Conservation (phyloP, 805 yeast species). For the Cyberlindnera galapagoensis region DNA sequence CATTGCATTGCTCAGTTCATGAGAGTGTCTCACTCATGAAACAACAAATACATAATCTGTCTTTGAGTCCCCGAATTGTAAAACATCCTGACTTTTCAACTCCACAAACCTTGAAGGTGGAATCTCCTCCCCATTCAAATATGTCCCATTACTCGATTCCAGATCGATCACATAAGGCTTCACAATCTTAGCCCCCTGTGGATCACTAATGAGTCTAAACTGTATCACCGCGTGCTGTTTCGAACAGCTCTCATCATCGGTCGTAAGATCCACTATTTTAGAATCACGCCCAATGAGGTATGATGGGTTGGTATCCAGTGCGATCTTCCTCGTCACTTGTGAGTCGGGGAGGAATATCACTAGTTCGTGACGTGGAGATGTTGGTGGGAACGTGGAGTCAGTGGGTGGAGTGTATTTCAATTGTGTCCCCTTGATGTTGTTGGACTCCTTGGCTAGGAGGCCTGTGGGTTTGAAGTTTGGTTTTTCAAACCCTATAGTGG, state of each 20-base stretch:
- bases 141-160: slow-evolving; percentile 42
- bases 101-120: slow-evolving; percentile 38
- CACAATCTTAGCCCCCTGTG: slow-evolving; percentile 3
- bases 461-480: slow-evolving; percentile 38
- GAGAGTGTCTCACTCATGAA: too few relatives aligned
- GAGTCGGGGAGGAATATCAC: slow-evolving; percentile 25
- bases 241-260: slow-evolving; percentile 32
- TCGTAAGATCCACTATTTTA: slow-evolving; percentile 30
- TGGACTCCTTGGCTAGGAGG: slow-evolving; percentile 33
- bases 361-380: slow-evolving; percentile 22
- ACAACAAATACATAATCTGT: slow-evolving; percentile 26
- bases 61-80: slow-evolving; percentile 32
- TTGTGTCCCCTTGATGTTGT: slow-evolving; percentile 29
- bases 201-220: slow-evolving; percentile 19
- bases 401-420: slow-evolving; percentile 33
- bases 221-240: slow-evolving; percentile 46
- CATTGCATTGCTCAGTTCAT: too few relatives aligned
- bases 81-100: slow-evolving; percentile 33
- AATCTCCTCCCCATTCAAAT: slow-evolving; percentile 32
- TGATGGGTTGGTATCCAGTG: slow-evolving; percentile 23
- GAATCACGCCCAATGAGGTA: slow-evolving; percentile 33
- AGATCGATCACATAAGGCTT: slow-evolving; percentile 40
- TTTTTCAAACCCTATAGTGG: too few relatives aligned
- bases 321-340: slow-evolving; percentile 19
- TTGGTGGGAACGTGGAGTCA: slow-evolving; percentile 28